phyloP scores from a whole-genome alignment of 169 alveolate species.

The Eimeria brunetti region DNA sequence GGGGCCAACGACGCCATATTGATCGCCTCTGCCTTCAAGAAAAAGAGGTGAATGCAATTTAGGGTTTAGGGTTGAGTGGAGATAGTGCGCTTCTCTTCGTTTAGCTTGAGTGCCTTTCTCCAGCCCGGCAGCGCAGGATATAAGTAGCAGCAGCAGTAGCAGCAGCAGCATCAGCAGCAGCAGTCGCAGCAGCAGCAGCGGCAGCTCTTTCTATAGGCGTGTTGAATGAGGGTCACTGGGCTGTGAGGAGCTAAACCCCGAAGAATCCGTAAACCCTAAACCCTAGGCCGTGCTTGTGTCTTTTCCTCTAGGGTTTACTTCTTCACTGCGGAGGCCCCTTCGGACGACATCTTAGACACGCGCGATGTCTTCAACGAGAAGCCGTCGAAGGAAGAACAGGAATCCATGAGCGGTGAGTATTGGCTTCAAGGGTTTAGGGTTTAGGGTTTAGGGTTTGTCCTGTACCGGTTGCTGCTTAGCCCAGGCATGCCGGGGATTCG shows the following conservation, averaged over 20 bases:
- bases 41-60: constrained; percentile 25
- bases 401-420: constrained; percentile 70
- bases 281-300: background rate
- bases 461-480: background rate
- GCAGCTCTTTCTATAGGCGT: background rate
- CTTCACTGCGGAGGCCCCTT: constrained; percentile 94
- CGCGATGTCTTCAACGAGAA: constrained; percentile 96
- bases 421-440: background rate
- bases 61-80: too few species aligned
- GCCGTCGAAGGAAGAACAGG: constrained; percentile 89
- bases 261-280: background rate
- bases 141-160: too few species aligned
- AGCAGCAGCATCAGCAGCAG: too few species aligned
- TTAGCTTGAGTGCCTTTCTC: too few species aligned
- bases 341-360: constrained; percentile 90
- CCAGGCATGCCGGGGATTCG: too few species aligned
- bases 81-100: too few species aligned
- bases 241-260: too few species aligned
- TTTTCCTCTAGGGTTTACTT: constrained; percentile 89
- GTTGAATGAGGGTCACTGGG: too few species aligned
- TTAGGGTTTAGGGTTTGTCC: background rate
- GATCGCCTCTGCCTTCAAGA: constrained; percentile 73
- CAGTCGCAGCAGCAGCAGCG: background rate
- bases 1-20: constrained; percentile 29
- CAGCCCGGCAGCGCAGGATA: too few species aligned